Percentiles rank a stretch among this genome's conserved stretches.
phyloP scores from a whole-genome alignment of 2,329 filamentous ascomycete genomes.

The Hysterium pulicare region DNA sequence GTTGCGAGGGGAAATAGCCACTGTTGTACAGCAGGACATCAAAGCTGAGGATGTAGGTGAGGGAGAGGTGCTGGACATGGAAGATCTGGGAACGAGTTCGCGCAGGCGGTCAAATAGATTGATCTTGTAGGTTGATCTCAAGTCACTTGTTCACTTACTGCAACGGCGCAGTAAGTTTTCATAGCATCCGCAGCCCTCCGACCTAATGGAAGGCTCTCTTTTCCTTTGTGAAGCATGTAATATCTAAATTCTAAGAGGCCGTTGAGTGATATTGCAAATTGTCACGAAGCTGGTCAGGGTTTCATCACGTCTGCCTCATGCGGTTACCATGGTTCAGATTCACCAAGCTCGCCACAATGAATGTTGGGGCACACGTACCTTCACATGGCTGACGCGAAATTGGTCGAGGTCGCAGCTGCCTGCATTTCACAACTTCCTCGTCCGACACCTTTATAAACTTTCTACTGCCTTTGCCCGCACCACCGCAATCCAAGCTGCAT shows the following conservation, averaged over 20 bases:
- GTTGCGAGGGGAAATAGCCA: constrained; percentile 17
- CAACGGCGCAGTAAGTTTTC: not conserved
- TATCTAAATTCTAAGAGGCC: not conserved
- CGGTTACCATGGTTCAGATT: not conserved
- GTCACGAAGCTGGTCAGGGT: not conserved
- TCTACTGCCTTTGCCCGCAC: no score
- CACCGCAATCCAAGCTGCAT: no score
- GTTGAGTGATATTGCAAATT: not conserved
- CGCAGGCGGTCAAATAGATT: constrained; percentile 2
- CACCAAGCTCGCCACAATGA: not conserved
- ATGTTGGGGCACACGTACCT: not conserved
- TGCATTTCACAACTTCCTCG: no score
- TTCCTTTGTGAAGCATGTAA: not conserved
- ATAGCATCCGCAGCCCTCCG: not conserved
- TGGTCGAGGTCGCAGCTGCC: no score
- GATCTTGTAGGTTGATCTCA: constrained; percentile 1
- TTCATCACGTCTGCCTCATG: not conserved
- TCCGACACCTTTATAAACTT: no score
- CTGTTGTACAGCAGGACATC: constrained; percentile 16
- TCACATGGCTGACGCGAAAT: not conserved
- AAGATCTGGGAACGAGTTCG: constrained; percentile 27
- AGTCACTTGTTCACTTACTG: not conserved
- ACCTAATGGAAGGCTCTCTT: not conserved
- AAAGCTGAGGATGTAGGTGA: constrained; percentile 21
- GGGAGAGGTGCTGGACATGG: constrained; percentile 24